Evolutionary conservation across 306 rosid species (phyloP).

Genomic region (Fragaria vesca): DNA sequence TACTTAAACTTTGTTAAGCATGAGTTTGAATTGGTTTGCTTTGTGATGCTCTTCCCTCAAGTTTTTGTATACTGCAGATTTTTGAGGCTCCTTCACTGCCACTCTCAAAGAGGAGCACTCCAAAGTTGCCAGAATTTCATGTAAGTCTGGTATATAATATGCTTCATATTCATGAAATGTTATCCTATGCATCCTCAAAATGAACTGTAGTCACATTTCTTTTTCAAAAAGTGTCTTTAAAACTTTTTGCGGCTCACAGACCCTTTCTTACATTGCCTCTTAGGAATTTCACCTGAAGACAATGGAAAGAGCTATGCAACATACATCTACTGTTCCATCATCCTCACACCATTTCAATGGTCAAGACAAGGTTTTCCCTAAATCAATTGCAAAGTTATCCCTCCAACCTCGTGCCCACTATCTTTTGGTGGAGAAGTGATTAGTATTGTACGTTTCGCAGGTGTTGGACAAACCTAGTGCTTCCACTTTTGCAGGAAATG

Average conservation of each 20-base stretch:
- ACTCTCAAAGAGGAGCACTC: constrained; percentile 68
- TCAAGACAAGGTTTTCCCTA: constrained; percentile 28
- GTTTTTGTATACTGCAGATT: constrained; percentile 49
- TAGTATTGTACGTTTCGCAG: constrained; percentile 40
- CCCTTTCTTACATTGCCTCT: constrained; percentile 29
- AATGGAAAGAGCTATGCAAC: constrained; percentile 81
- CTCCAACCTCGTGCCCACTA: background rate
- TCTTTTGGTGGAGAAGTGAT: background rate
- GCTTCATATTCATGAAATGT: background rate
- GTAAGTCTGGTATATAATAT: constrained; percentile 44
- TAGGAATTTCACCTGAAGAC: constrained; percentile 92
- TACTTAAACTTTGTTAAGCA: constrained; percentile 25
- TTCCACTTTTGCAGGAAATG: constrained; percentile 40
- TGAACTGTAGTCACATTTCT: background rate
- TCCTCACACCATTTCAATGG: constrained; percentile 50
- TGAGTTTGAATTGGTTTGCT: constrained; percentile 15
- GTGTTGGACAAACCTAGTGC: constrained; percentile 42
- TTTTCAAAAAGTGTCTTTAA: constrained; percentile 18
- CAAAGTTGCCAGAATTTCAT: constrained; percentile 83
- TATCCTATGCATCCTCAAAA: constrained; percentile 10
- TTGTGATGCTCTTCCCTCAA: constrained; percentile 23
- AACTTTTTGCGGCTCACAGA: constrained; percentile 23
- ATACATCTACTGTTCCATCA: constrained; percentile 52
- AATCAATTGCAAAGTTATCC: background rate
- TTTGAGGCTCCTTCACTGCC: constrained; percentile 84